A percentile compares a stretch with the other conserved stretches of the same genome.
Evolutionary conservation across 306 rosid genomes (phyloP).

Genomic region (Cicer pinnatifidum): DNA sequence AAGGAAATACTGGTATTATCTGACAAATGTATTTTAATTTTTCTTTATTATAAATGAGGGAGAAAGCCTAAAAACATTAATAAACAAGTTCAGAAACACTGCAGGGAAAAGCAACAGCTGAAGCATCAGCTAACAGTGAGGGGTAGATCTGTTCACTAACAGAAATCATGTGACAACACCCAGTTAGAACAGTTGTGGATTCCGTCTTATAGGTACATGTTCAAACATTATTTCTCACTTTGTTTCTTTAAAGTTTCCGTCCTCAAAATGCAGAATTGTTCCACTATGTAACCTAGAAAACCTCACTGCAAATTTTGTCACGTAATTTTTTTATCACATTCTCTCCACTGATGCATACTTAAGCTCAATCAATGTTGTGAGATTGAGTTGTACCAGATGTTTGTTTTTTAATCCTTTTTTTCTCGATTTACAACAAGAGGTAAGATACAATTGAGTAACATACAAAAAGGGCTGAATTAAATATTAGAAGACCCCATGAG

Average conservation of each 20-base stretch:
- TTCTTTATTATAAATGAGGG: not conserved
- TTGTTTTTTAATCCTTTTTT: not conserved
- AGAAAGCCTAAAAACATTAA: not conserved
- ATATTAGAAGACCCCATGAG: slow-evolving; percentile 5
- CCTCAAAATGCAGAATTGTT: slow-evolving; percentile 16
- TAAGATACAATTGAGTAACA: not conserved
- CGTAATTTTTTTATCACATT: not conserved
- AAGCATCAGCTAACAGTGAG: not conserved
- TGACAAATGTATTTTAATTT: not conserved
- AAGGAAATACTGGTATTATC: not conserved
- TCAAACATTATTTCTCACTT: slow-evolving; percentile 19
- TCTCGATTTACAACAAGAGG: slow-evolving; percentile 6
- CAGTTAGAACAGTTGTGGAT: not conserved
- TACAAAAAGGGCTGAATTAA: not conserved
- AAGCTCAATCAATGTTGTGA: not conserved
- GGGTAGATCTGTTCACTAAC: not conserved
- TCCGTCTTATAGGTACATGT: not conserved
- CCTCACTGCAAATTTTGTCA: slow-evolving; percentile 9
- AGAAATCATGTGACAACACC: not conserved
- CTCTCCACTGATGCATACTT: not conserved
- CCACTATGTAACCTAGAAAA: not conserved
- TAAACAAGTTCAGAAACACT: slow-evolving; percentile 1
- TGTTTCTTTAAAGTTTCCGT: slow-evolving; percentile 12
- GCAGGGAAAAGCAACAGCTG: not conserved
- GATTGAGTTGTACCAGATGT: slow-evolving; percentile 6